Base-by-base conservation (phyloP, 2,329 filamentous ascomycete species). In the Helicocarpus griseus region DNA sequence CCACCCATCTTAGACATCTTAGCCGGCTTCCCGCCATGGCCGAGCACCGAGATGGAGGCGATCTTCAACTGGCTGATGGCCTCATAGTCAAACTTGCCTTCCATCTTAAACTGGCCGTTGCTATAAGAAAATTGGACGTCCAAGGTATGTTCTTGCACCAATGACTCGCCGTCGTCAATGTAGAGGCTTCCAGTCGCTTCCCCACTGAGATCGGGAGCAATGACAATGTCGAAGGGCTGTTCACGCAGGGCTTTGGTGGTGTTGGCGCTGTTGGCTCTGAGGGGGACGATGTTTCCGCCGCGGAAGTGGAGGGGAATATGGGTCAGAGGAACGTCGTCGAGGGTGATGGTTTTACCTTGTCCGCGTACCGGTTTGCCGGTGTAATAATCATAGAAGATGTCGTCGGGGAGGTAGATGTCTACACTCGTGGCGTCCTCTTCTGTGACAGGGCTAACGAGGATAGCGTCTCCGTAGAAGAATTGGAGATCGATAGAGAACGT, bases 91-190 rank as follows among this genome's bases (percentile, higher is more conserved):
- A 59, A 56, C 3, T 51, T 49, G 2, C 58, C 57, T 8, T 53
- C 31, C 24, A 53, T 39, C 11, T 48, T 48, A 31, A 56, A 71
- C 53, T 60, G 57, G 29, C 77, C 76, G 1, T 73, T 64, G 47
- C 73, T 67, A 61, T 79, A 88, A 4, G 58, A 58, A 57, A 88
- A 85, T 7, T 67, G 65, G 52, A 87, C 73, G 44, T 77, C 69
- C 19, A 73, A 80, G 21, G 72, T 77, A 1, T 60, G 64, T 2
- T 68, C 55, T 65, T 86, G 86, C 53, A 78, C 70, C 47, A 90
- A 59, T 24, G 77, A 82, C 53, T 82, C 81, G 7, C 88, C 88
- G 54, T 94, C 87, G 58, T 93, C 88, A 4, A 93, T 69, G 64
- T 90, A 93, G 52, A 93, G 71, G 48, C 75, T 73, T 0, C 88